Base-by-base conservation (phyloP, 2,329 filamentous ascomycete species). In the Paraphoma chrysanthemicola region DNA sequence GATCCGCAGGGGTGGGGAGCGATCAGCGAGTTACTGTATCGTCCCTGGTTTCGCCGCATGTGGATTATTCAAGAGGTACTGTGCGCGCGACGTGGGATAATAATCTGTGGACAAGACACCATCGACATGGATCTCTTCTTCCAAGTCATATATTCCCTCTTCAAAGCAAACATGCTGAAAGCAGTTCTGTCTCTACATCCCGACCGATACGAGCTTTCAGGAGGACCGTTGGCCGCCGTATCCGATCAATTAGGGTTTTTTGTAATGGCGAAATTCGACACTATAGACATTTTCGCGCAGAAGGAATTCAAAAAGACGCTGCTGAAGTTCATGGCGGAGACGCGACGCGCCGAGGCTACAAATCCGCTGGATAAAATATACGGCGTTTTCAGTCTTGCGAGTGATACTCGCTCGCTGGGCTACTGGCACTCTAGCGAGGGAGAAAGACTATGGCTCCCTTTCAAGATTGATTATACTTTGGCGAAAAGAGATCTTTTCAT, bases 41-140 rank as follows among this genome's bases (percentile, higher is more conserved):
- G 55, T 12, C 51, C 55, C 1, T 57, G 55, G 55, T 57, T 57
- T 43, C 55, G 55, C 7, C 55, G 55, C 42, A 30, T 57, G 17
- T 57, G 55, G 55, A 39, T 54, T 8, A 50, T 57, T 11, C 55
- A 57, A 48, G 55, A 57, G 9, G 28, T 45, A 31, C 47, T 57
- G 5, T 55, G 14, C 38, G 53, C 53, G 14, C 53, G 23, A 10
- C 47, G 41, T 12, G 53, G 31, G 16, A 18, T 55, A 12, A 17
- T 55, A 16, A 31, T 51, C 31, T 55, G 53, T 31, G 53, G 53
- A 6, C n/a, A 33, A 42, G 47, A 50, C 31, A 44, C 50, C 30
- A 31, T 54, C 28, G 53, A 54, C 3, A 10, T 44, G 30, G 33
- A 48, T 14, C 16, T 39, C 16, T 54, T 54, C 33, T 31, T 54